A percentile compares a stretch with the other conserved stretches of the same genome.
phyloP scores from a whole-genome alignment of 805 yeast genomes.

The Suhomyces sp. region DNA sequence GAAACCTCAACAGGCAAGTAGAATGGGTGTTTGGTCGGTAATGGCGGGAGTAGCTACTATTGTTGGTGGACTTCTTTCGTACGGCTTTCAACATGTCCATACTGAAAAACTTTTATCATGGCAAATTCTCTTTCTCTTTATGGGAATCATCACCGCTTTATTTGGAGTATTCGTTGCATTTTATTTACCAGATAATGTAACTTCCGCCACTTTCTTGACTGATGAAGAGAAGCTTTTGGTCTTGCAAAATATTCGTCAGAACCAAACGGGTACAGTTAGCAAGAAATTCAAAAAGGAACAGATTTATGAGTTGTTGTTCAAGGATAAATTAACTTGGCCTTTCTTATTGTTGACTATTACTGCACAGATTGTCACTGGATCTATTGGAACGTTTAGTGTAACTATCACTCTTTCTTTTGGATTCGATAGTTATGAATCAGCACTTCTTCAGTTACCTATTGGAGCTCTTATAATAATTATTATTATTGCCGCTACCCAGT shows the following conservation, averaged over 20 bases:
- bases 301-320: conserved; percentile 44
- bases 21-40: conserved; percentile 59
- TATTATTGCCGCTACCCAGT: conserved; percentile 31
- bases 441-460: conserved; percentile 55
- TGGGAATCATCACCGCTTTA: conserved; percentile 52
- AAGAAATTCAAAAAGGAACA: conserved; percentile 46
- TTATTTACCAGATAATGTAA: conserved; percentile 51
- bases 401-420: conserved; percentile 55
- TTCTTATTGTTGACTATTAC: conserved; percentile 44
- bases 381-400: conserved; percentile 52
- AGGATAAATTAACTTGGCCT: conserved; percentile 52
- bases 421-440: conserved; percentile 43
- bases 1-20: conserved; percentile 48
- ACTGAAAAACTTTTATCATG: conserved; percentile 46
- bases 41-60: conserved; percentile 58
- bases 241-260: conserved; percentile 44
- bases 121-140: conserved; percentile 59
- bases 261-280: conserved; percentile 54
- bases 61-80: conserved; percentile 43
- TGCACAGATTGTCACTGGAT: conserved; percentile 51
- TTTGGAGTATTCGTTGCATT: conserved; percentile 48
- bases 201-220: conserved; percentile 35
- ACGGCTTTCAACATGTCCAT: conserved; percentile 53
- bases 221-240: conserved; percentile 41
- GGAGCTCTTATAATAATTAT: conserved; percentile 30